Base-by-base conservation (phyloP, 805 yeast species). In the Candida yuanshanica region DNA sequence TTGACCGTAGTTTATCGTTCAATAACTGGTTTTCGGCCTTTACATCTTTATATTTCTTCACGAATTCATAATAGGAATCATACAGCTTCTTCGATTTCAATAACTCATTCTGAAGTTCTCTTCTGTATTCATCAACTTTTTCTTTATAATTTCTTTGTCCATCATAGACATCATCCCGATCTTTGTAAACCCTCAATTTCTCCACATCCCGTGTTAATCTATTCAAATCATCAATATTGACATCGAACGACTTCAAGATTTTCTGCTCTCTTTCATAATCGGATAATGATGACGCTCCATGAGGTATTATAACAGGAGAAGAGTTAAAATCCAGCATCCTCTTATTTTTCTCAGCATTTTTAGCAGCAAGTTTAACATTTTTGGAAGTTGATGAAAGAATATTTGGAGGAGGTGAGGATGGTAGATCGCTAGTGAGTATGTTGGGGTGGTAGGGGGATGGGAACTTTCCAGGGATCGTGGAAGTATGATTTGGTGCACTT, bases 21-120 rank as follows among this genome's bases (percentile, higher is more conserved):
- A 53, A 36, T 16, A 37, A 29, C 11, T 37, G 42, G 24, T 47
- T 49, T 6, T 52, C 49, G 9, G 43, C 42, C n/a, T 38, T 52
- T 38, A 50, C 37, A 2, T 49, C 55, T 35, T 56, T 62, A 45
- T 65, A 60, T 43, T 58, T 64, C 14, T 48, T 45, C 25, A 55
- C 58, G 23, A 63, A 56, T 22, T 52, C 49, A 38, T 56, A 60
- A 36, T 58, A 64, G 11, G 65, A 60, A 40, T 66, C 69, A 40
- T 58, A 64, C 5, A 64, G 38, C 40, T 51, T 51, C 39, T 63
- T 60, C 5, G 62, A 54, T 34, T 62, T 62, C 40, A 54, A 56
- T 42, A 65, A 48, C 43, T 64, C 69, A 10, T 47, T 38, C 6
- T 60, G 54, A 29, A 64, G 53, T 37, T 65, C 69, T 6, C 52